Conservation (phyloP, 345 rosid species). For the Dimocarpus longan region DNA sequence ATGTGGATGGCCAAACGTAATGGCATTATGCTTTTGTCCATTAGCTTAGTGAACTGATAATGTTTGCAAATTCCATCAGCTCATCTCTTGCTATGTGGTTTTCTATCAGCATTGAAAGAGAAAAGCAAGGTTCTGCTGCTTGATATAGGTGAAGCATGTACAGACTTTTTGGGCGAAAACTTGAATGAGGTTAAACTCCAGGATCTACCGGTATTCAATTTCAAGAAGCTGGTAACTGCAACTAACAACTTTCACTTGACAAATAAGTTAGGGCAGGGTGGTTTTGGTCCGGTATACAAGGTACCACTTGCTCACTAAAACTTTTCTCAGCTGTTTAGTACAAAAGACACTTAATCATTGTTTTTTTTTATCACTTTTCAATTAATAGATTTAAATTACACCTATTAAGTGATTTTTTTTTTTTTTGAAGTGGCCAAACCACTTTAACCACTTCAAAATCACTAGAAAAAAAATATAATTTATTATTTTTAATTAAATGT, state of each 20-base stretch:
- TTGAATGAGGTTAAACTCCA: constrained; percentile 11
- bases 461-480: too few species aligned
- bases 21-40: background rate
- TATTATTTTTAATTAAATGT: too few species aligned
- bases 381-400: too few species aligned
- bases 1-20: background rate
- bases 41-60: background rate
- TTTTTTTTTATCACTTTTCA: too few species aligned
- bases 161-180: constrained; percentile 3
- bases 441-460: too few species aligned
- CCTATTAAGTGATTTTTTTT: too few species aligned
- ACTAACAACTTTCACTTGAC: constrained; percentile 28
- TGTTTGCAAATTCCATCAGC: background rate
- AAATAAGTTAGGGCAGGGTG: constrained; percentile 43
- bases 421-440: too few species aligned
- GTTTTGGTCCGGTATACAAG: constrained; percentile 48
- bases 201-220: constrained; percentile 30
- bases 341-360: background rate
- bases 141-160: background rate
- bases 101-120: background rate
- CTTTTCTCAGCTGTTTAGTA: background rate
- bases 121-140: background rate
- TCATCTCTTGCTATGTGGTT: background rate
- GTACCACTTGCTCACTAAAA: constrained; percentile 19
- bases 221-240: constrained; percentile 29